Conservation (phyloP, 148 eudicot genomes). For the Vaccinium darrowii region DNA sequence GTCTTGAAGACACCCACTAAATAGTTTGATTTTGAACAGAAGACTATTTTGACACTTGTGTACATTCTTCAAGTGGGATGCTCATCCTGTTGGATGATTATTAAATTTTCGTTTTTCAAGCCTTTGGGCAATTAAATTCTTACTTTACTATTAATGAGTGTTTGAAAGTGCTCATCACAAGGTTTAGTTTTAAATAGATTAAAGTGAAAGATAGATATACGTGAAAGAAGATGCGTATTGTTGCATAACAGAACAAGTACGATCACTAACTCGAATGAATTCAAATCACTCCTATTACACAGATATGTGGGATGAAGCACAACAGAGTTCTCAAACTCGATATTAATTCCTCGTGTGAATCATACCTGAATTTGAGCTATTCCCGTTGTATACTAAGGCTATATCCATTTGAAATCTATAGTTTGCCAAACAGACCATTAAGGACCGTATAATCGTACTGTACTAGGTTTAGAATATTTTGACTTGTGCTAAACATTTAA, state of each 20-base stretch:
- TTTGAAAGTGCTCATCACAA: neutral
- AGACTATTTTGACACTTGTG: neutral
- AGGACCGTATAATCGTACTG: neutral
- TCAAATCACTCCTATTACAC: neutral
- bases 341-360: neutral
- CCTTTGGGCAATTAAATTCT: neutral
- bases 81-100: neutral
- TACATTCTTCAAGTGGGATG: neutral
- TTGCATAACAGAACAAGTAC: neutral
- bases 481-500: neutral
- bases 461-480: neutral
- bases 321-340: neutral
- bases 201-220: neutral
- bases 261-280: neutral
- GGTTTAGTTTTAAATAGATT: neutral
- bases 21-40: neutral
- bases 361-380: neutral
- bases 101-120: neutral
- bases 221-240: neutral
- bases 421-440: neutral
- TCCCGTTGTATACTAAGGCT: neutral
- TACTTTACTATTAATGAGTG: neutral
- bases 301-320: neutral
- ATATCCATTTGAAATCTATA: neutral
- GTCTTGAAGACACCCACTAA: neutral